These are phyloP conservation scores for Dryadomyces sulphureus DNA, from an alignment of 2,329 filamentous ascomycete species.

Conservation along the genomic window DNA sequence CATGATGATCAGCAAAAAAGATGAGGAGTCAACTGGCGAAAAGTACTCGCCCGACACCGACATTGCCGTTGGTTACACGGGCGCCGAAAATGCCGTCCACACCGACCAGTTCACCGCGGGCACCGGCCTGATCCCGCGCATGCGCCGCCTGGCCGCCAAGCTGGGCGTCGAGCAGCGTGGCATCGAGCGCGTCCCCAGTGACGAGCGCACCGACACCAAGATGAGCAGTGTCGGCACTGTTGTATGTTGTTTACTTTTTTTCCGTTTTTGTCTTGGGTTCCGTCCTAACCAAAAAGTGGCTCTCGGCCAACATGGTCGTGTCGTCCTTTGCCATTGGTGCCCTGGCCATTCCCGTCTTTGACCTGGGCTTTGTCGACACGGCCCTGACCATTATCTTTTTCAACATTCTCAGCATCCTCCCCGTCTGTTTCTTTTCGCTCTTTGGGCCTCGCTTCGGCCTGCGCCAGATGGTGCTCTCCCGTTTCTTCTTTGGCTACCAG, in stretches of 20 bases:
- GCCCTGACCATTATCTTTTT: slow-evolving; percentile 60
- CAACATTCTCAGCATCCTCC: slow-evolving; percentile 49
- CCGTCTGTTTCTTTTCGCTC: slow-evolving; percentile 40
- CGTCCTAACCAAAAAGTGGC: slow-evolving; percentile 36
- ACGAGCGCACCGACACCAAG: slow-evolving; percentile 51
- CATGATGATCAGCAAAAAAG: not conserved
- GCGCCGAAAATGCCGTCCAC: slow-evolving; percentile 12
- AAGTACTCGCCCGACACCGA: slow-evolving; percentile 10
- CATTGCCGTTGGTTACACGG: slow-evolving; percentile 10
- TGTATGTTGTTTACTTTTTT: slow-evolving; percentile 29
- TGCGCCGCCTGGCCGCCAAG: slow-evolving; percentile 47
- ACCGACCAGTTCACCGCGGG: slow-evolving; percentile 11
- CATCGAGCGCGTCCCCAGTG: slow-evolving; percentile 58
- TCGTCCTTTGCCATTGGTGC: slow-evolving; percentile 64
- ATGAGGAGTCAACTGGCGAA: slow-evolving; percentile 7
- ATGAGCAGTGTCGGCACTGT: slow-evolving; percentile 56
- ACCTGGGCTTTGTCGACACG: slow-evolving; percentile 57
- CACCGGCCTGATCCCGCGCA: slow-evolving; percentile 14
- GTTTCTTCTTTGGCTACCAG: slow-evolving; percentile 44
- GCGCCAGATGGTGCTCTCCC: slow-evolving; percentile 44
- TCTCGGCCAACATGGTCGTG: slow-evolving; percentile 66
- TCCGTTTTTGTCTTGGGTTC: not conserved
- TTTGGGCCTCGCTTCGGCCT: slow-evolving; percentile 42
- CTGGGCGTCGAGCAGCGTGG: slow-evolving; percentile 59
- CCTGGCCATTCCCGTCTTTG: slow-evolving; percentile 51